Evolutionary conservation across 177 flowering plant genomes (phyloP).

Genomic region (Vitis hybrid): DNA sequence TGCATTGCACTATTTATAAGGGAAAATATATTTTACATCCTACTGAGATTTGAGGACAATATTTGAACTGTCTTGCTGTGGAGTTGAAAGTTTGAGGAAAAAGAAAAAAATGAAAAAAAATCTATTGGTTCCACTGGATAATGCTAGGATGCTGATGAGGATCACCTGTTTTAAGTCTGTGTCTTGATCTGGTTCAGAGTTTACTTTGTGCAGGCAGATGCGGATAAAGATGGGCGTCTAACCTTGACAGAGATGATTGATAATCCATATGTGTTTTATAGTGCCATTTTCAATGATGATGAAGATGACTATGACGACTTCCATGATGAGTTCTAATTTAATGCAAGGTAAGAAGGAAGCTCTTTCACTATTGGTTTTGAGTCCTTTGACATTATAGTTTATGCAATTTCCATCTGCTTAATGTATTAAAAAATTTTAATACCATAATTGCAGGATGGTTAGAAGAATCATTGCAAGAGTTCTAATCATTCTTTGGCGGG

Average conservation of each 20-base stretch:
- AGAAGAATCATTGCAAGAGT: constrained; percentile 1
- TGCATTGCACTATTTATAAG: too few relatives aligned
- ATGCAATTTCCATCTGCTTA: not conserved
- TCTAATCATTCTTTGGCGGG: not conserved
- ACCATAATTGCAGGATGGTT: too few relatives aligned
- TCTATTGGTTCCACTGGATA: too few relatives aligned
- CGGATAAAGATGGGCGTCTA: constrained; percentile 82
- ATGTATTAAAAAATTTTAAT: not conserved
- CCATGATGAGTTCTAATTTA: constrained; percentile 79
- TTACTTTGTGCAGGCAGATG: constrained; percentile 72
- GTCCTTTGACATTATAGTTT: not conserved
- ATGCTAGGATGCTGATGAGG: too few relatives aligned
- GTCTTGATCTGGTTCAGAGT: not conserved
- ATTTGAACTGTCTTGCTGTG: too few relatives aligned
- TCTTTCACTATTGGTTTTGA: not conserved
- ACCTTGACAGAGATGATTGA: constrained; percentile 84
- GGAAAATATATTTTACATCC: too few relatives aligned
- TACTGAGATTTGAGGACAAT: too few relatives aligned
- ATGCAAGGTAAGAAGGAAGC: constrained; percentile 8
- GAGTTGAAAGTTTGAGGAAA: too few relatives aligned
- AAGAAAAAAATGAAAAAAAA: too few relatives aligned
- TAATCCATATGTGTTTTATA: constrained; percentile 84
- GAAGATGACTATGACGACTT: constrained; percentile 69
- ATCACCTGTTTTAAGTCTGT: too few relatives aligned
- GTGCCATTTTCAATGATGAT: constrained; percentile 79